Conservation (phyloP, 1,284 basidiomycete species). For the Phaffia rhodozyma region DNA sequence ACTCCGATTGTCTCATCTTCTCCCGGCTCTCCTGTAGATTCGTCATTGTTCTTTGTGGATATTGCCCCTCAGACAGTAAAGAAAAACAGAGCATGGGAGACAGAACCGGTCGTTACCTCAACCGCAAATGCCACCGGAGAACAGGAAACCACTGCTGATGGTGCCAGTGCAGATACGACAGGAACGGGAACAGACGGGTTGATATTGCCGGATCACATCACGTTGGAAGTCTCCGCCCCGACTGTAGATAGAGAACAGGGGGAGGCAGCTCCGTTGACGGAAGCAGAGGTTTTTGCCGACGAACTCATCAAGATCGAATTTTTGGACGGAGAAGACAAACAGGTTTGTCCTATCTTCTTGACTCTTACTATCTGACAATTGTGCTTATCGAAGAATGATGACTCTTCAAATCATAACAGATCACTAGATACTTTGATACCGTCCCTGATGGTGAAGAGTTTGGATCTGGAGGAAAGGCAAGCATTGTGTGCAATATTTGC, state of each 20-base stretch:
- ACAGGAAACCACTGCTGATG: neutral
- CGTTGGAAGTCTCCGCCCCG: neutral
- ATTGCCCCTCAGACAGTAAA: conserved; percentile 10
- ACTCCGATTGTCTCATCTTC: too few species aligned
- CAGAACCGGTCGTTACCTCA: neutral
- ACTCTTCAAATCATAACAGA: neutral
- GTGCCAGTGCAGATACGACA: neutral
- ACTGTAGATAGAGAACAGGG: too few species aligned
- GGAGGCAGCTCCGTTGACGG: neutral
- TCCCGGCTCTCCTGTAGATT: neutral
- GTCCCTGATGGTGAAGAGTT: neutral
- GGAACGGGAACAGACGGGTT: conserved; percentile 1
- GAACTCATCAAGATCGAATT: conserved; percentile 18
- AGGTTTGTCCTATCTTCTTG: conserved; percentile 2
- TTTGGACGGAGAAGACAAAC: conserved; percentile 17
- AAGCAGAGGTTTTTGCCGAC: conserved; percentile 17
- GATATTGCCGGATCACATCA: conserved; percentile 11
- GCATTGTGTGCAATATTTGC: conserved; percentile 16
- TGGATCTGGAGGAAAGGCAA: conserved; percentile 7
- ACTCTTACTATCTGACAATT: too few species aligned
- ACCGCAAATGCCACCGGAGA: neutral
- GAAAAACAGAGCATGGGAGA: conserved; percentile 13
- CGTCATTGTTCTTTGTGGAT: conserved; percentile 14
- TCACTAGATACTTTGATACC: conserved; percentile 14
- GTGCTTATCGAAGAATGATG: too few species aligned